Evolutionary conservation across 2,329 filamentous ascomycete species (phyloP), one percentile per base, ranked within the genome.

Genomic region (Purpureocillium takamizusanense): DNA sequence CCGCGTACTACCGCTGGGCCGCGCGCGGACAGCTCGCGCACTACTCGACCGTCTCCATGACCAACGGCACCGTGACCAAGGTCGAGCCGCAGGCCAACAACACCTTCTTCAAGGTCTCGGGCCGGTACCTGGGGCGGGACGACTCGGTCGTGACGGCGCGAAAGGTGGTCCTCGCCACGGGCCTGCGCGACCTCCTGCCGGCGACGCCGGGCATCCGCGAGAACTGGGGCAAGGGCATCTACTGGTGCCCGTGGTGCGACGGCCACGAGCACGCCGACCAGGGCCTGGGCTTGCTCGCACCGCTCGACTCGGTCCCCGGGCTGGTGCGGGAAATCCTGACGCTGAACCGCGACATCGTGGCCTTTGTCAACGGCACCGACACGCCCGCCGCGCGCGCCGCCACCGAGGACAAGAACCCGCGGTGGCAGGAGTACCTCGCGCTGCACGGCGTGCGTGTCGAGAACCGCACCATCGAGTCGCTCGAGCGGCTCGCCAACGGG

Each of bases 201-300:
- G 16, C 41, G 1, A 78, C 74, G 0, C 74, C 76, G 0, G 76
- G 77, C 1, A 38, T 80, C 0, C 25, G 46, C 7, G 69, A 76
- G 39, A 70, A 67, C 48, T 81, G 72, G 67, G 75, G 73, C 35
- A 64, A 71, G 42, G 77, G 76, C 6, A 69, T 80, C 37, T 80
- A 60, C 57, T 80, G 76, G 74, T 81, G 76, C 39, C 74, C 75
- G 0, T 81, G 76, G 76, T 81, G 76, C 44, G 76, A 81, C 49
- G 76, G 76, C 11, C 64, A 71, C 45, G 76, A 81, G 55, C 74
- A 80, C 51, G 70, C 68, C 0, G 73, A 78, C 49, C 74, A 79
- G 43, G 42, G 65, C 0, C 62, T 81, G 1, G 75, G 76, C 2
- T 61, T 81, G 27, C 51, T 81, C 0, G 67, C 62, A 2, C 44